Base-by-base conservation (phyloP, 2,329 filamentous ascomycete genomes). In the Pestalotiopsis sp. region DNA sequence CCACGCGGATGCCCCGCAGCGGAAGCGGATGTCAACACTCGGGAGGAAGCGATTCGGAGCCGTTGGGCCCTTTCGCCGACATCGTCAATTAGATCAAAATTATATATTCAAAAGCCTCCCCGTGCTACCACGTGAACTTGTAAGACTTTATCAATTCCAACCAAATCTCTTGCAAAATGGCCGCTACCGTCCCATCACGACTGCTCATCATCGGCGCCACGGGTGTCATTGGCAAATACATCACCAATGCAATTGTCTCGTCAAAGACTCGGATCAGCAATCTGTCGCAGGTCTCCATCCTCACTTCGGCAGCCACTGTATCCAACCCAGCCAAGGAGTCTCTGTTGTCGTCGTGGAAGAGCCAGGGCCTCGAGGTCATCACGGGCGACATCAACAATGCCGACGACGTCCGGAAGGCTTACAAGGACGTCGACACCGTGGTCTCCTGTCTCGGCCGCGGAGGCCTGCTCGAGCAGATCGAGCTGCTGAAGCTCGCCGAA, bases 401-500 rank as follows among this genome's bases (percentile, higher is more conserved):
- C 61, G 75, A 80, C 17, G 85, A 87, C 62, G 79, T 91, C 4
- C 76, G 79, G 39, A 80, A 82, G 59, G 88, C 88, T n/a, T 90
- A 86, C 72, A 75, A 84, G 73, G 84, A 84, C 17, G 56, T 88
- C 71, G 86, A 90, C 74, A 90, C 88, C 4, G 80, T 91, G 45
- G 80, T 91, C 57, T 88, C 84, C 20, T 85, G 85, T n/a, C 80
- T 91, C 7, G 89, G 89, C n/a, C 82, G 89, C 64, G 81, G 82
- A 27, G 84, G 83, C 1, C 84, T 91, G 39, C 80, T 83, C 1
- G 78, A 81, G 4, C 89, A 91, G 73, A 84, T 88, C 68, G 79
- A 83, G 4, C 81, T 90, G 12, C 83, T 91, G 65, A 80, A 81
- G 58, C 80, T 88, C 36, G 88, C 89, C 25, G 85, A 86, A 59